Base-by-base conservation (phyloP, 176 grass and related monocot genomes). In the Olyra latifolia region DNA sequence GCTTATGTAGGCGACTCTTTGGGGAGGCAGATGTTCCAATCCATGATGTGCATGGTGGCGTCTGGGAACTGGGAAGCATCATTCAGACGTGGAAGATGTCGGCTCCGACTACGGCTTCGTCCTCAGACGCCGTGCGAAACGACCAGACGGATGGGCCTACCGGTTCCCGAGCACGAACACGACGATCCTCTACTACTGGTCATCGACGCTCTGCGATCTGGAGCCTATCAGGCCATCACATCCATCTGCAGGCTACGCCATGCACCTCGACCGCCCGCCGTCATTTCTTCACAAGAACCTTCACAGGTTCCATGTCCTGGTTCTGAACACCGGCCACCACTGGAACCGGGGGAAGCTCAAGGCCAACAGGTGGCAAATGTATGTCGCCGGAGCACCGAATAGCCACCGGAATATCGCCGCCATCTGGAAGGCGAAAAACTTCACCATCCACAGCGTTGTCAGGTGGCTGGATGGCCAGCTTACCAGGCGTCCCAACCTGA, bases 11-110 rank as follows among this genome's bases (percentile, higher is more conserved):
- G 91, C 9, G 88, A 90, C 77, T 93, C 91, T 35, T 66, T 88
- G 61, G 91, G 91, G 60, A 87, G 91, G 45, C 91, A 93, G 69
- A 87, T 87, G 76, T 93, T 93, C 50, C 91, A 89, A 32, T 89
- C 87, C 14, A 78, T 90, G 74, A 83, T 93, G 88, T 93, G 91
- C 53, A 93, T 86, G 88, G 45, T 72, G 11, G 77, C 85, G 60
- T 78, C n/a, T n/a, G n/a, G n/a, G n/a, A n/a, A n/a, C 40, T 60
- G 87, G 81, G 16, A 66, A 85, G 40, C 43, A 74, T 69, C 80
- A 49, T 43, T 38, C 72, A 28, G 66, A 90, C 39, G 84, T 90
- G 49, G 77, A 90, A 41, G 88, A 93, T 58, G 81, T 85, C 27
- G 81, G 87, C 28, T 23, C 32, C 28, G 19, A 29, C 0, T 90